phyloP scores from a whole-genome alignment of 768 basidiomycete species.

The Butyriboletus loyo region DNA sequence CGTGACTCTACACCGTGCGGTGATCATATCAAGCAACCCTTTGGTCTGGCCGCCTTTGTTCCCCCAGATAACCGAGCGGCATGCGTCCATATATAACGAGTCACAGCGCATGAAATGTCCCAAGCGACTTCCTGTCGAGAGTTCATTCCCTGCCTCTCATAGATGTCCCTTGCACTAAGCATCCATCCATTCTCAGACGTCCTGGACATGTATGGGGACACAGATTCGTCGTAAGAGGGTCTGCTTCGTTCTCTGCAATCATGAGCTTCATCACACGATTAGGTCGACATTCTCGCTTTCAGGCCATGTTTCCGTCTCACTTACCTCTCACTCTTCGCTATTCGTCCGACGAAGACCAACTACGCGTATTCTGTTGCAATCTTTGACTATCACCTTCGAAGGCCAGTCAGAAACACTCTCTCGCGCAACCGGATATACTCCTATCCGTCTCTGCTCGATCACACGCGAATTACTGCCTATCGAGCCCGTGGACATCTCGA shows the following conservation, averaged over 20 bases:
- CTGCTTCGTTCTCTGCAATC: conserved; percentile 2
- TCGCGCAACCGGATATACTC: conserved; percentile 61
- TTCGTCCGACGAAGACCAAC: conserved; percentile 50
- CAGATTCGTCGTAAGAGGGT: conserved; percentile 56
- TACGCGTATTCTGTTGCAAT: conserved; percentile 57
- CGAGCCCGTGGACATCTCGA: conserved; percentile 57
- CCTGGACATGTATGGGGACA: conserved; percentile 69
- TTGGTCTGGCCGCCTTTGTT: conserved; percentile 28
- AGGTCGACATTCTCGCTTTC: conserved; percentile 88
- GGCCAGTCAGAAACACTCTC: conserved; percentile 79
- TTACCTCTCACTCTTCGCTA: conserved; percentile 55
- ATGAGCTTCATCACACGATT: conserved; percentile 7
- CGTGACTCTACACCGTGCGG: conserved; percentile 2
- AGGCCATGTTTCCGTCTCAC: conserved; percentile 67
- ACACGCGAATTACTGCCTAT: conserved; percentile 53
- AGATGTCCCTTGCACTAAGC: conserved; percentile 65
- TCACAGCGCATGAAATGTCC: not conserved
- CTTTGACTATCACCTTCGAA: conserved; percentile 75
- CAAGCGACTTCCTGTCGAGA: conserved; percentile 8
- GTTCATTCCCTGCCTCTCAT: conserved; percentile 15
- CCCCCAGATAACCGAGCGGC: conserved; percentile 29
- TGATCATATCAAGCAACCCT: conserved; percentile 5
- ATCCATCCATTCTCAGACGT: conserved; percentile 56
- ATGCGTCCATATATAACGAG: conserved; percentile 26
- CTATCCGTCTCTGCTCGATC: conserved; percentile 63